Base-by-base conservation (phyloP, 345 rosid genomes). In the Combretum micranthum region DNA sequence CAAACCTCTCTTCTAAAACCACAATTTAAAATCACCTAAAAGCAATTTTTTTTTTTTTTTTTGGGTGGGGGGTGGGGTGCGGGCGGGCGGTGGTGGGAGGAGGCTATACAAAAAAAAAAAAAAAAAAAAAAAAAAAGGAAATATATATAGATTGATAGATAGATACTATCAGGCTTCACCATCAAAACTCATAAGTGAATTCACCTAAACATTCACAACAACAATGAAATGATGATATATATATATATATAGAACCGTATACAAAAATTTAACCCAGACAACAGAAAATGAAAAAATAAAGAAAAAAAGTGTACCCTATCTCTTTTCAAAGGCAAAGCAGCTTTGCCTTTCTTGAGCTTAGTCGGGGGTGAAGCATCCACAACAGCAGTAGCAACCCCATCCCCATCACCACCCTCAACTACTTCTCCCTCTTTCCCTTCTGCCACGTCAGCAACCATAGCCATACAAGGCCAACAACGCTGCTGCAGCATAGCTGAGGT, bases 301-400 rank as follows among this genome's bases (percentile, higher is more conserved):
- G 22, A 4, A 17, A 43, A 52, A 14, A 18, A 44, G 15, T 56
- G 12, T 86, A 93, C 99, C 51, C 97, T 79, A 63, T 93, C 97
- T 68, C 92, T 89, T 75, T 93, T 93, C 53, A 87, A 79, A 46
- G 68, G 82, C 80, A 89, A 68, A 20, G 83, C 88, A 49, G 94
- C 96, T 74, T 85, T 93, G 52, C 97, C 97, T 63, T 75, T 93
- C 85, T 83, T 89, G 32, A 90, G 94, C 78, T 79, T 86, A 8
- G 81, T 55, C 8, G 84, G 80, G 45, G 76, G 59, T 15, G 67
- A 50, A 47, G 59, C 69, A 45, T 85, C 69, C 55, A 81, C 59
- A 52, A 64, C 61, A 18, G 59, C 55, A 21, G 57, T 61, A 37
- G 70, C 68, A 9, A 48, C 74, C 52, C 44, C 80, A 8, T 56